A percentile compares a stretch with the other conserved stretches of the same genome.
Evolutionary conservation across 345 rosid genomes (phyloP).

Genomic region (Melaleuca quinquenervia): DNA sequence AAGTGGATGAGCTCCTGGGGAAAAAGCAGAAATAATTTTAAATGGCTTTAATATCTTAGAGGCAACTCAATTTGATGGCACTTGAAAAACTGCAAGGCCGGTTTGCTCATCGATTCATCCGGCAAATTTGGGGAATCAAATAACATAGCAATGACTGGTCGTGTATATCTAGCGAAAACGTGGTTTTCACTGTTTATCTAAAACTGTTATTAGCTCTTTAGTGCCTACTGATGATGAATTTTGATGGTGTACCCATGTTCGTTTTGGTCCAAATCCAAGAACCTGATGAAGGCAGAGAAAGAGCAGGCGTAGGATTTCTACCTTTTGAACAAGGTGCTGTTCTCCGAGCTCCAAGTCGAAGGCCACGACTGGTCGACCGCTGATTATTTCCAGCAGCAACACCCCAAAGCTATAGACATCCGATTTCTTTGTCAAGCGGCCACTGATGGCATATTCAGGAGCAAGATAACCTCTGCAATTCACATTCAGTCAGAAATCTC

Average conservation of each 20-base stretch:
- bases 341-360: constrained; percentile 41
- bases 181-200: neutral
- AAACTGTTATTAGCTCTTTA: neutral
- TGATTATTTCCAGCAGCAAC: constrained; percentile 38
- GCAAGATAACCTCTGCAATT: constrained; percentile 42
- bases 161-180: neutral
- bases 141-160: neutral
- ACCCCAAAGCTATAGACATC: constrained; percentile 61
- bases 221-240: neutral
- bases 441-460: constrained; percentile 45
- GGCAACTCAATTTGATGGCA: neutral
- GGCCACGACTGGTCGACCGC: constrained; percentile 25
- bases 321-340: constrained; percentile 46
- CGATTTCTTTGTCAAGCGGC: constrained; percentile 37
- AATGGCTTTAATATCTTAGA: neutral
- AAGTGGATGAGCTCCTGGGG: neutral
- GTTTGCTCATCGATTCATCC: neutral
- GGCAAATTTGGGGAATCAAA: neutral
- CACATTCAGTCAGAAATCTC: constrained; percentile 4
- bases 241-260: neutral
- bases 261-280: neutral
- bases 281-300: neutral
- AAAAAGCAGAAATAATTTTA: neutral
- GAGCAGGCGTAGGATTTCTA: neutral
- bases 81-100: neutral